Evolutionary conservation across 768 basidiomycete species (phyloP).

Genomic region (Mycena alexandri): DNA sequence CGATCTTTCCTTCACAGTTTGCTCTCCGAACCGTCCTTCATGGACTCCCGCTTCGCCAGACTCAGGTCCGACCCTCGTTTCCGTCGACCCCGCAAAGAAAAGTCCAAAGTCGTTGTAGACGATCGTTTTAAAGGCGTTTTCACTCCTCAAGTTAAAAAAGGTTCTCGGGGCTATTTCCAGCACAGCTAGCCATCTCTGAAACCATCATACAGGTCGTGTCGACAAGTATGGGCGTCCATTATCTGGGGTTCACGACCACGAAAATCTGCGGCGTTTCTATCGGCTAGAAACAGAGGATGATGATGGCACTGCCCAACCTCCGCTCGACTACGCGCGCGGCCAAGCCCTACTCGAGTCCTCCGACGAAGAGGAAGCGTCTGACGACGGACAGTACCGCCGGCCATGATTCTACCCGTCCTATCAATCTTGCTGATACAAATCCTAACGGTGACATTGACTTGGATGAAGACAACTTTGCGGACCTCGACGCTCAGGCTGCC

Average conservation of each 20-base stretch:
- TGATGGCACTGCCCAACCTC: constrained; percentile 44
- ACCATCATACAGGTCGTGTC: constrained; percentile 63
- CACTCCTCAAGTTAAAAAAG: constrained; percentile 58
- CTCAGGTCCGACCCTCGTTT: constrained; percentile 95
- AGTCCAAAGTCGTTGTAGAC: constrained; percentile 89
- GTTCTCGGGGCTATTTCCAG: constrained; percentile 27
- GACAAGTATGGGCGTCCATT: constrained; percentile 92
- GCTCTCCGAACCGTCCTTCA: constrained; percentile 69
- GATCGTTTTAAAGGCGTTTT: constrained; percentile 91
- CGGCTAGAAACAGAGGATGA: constrained; percentile 66
- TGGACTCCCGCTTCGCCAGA: constrained; percentile 81
- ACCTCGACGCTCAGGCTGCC: constrained; percentile 81
- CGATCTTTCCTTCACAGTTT: constrained; percentile 21
- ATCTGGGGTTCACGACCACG: constrained; percentile 76
- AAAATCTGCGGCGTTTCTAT: constrained; percentile 86
- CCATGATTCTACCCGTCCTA: constrained; percentile 56
- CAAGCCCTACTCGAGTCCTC: constrained; percentile 91
- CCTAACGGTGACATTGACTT: constrained; percentile 77
- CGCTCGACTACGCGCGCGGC: constrained; percentile 91
- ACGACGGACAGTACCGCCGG: constrained; percentile 66
- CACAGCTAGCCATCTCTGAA: constrained; percentile 33
- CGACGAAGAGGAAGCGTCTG: constrained; percentile 70
- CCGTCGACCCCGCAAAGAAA: constrained; percentile 82
- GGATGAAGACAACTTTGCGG: constrained; percentile 80
- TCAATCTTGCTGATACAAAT: constrained; percentile 48